A percentile compares a stretch with the other conserved stretches of the same genome.
Conservation (phyloP, 106 monocot species). For the Dendrobium catenatum region DNA sequence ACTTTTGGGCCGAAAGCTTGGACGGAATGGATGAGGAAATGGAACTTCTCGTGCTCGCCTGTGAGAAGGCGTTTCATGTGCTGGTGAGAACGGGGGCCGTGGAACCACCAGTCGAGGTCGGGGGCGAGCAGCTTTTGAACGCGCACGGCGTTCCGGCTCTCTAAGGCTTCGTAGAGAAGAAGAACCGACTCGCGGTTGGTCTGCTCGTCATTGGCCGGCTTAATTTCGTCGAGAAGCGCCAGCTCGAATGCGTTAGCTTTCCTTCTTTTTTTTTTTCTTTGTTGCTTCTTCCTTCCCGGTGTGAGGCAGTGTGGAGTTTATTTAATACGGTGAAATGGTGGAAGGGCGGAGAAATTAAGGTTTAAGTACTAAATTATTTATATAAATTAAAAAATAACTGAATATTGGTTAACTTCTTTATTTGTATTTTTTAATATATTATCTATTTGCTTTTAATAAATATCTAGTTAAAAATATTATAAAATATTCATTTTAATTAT, state of each 20-base stretch:
- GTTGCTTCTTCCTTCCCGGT: background rate
- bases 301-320: background rate
- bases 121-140: constrained; percentile 36
- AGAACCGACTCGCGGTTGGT: constrained; percentile 15
- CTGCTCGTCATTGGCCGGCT: background rate
- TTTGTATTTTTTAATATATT: no score
- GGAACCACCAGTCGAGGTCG: constrained; percentile 59
- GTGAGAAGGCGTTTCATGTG: constrained; percentile 53
- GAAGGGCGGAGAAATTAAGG: no score
- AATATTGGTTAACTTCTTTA: no score
- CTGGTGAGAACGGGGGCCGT: constrained; percentile 41
- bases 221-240: background rate
- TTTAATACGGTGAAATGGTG: no score
- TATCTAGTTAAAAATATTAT: no score
- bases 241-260: background rate
- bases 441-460: no score
- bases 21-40: constrained; percentile 21
- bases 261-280: background rate
- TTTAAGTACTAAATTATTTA: no score
- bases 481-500: no score
- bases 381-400: no score
- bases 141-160: constrained; percentile 16
- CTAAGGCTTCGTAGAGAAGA: constrained; percentile 26
- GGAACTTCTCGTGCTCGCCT: constrained; percentile 16
- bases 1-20: constrained; percentile 36